phyloP scores from a whole-genome alignment of 257 asterid species.

The Vinca minor region DNA sequence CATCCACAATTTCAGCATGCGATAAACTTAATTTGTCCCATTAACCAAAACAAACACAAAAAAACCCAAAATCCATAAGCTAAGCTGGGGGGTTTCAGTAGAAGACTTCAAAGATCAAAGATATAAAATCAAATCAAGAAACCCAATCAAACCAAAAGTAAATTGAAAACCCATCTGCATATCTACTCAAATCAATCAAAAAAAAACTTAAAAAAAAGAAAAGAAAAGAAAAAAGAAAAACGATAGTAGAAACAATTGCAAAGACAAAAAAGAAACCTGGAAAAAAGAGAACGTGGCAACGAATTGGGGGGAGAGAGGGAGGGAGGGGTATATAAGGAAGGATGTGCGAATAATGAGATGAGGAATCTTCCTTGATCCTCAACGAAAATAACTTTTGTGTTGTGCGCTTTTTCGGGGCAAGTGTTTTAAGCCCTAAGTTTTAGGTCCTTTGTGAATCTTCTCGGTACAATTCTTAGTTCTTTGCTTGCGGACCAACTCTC shows the following conservation, averaged over 20 bases:
- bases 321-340: conserved; percentile 7
- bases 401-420: background rate
- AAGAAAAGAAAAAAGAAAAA: too few species aligned
- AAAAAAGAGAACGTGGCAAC: conserved; percentile 5
- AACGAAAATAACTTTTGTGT: conserved; percentile 5
- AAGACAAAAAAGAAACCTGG: conserved; percentile 5
- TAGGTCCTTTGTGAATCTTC: too few species aligned
- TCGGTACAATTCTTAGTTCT: too few species aligned
- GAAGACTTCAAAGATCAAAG: background rate
- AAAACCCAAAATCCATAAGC: background rate
- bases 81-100: background rate
- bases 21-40: background rate
- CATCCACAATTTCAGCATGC: background rate
- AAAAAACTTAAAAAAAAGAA: too few species aligned
- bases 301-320: background rate
- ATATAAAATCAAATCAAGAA: background rate
- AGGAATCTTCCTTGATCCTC: conserved; percentile 21
- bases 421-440: too few species aligned
- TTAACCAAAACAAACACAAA: background rate
- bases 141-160: background rate
- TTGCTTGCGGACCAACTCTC: too few species aligned
- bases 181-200: background rate
- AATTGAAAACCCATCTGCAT: background rate
- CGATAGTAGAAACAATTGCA: too few species aligned
- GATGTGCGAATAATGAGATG: conserved; percentile 17